Base-by-base conservation (phyloP, 2,329 filamentous ascomycete species). In the Pseudogymnoascus sp. region DNA sequence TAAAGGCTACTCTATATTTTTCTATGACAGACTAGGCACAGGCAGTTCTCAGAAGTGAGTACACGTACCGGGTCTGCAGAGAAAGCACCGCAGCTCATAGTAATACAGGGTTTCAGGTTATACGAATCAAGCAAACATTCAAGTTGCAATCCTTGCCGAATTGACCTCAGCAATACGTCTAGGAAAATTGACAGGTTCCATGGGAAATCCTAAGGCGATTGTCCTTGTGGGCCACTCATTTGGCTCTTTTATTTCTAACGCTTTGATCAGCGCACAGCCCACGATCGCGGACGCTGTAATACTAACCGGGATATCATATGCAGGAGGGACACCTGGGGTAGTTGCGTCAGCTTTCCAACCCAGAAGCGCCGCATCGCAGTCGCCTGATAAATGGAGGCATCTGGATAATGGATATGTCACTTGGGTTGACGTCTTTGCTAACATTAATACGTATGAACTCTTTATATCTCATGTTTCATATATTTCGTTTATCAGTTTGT, bases 181-280 rank as follows among this genome's bases (percentile, higher is more conserved):
- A 21, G 66, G 65, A 62, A 66, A 68, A 60, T 64, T 70, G 65
- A 66, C 71, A 66, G 67, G 64, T 42, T 34, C 53, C 28, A 25
- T 67, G 34, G 61, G 69, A 67, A 63, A 61, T 61, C 63, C 72
- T 11, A 53, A 66, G 8, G 78, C 81, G 68, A 74, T 84, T 23
- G 75, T 84, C n/a, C 85, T 88, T 70, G 76, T 86, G 14, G 86
- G 86, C 10, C 85, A 89, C 75, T 85, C 82, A 0, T 88, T 85
- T 67, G 86, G 86, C 36, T 84, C 84, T 0, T 73, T 80, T 14
- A 81, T 84, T 66, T 81, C 79, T 3, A 85, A 84, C 72, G 79
- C 74, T 53, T 76, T 88, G 21, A 78, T 82, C 6, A 77, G 77
- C 40, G 70, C 75, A 62, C 75, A 82, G 67, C 84, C 84, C 0